Conservation (phyloP, 768 basidiomycete genomes). For the Agaricus bisporus region DNA sequence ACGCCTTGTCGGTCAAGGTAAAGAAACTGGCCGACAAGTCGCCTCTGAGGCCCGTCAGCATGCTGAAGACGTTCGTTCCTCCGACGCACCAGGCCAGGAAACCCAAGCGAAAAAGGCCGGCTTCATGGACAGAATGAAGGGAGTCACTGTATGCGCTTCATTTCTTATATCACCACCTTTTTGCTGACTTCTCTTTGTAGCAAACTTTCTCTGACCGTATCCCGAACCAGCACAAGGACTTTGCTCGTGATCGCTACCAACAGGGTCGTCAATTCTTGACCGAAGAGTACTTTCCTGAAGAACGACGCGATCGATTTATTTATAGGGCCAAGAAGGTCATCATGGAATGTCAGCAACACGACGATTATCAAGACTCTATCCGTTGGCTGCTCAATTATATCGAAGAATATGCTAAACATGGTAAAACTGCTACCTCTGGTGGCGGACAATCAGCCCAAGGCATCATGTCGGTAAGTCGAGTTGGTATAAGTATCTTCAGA, state of each 20-base stretch:
- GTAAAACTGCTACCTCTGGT: conserved; percentile 21
- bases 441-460: conserved; percentile 17
- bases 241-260: conserved; percentile 45
- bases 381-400: conserved; percentile 64
- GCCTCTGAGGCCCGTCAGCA: conserved; percentile 3
- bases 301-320: conserved; percentile 88
- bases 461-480: conserved; percentile 21
- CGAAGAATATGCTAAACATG: conserved; percentile 57
- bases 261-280: conserved; percentile 60
- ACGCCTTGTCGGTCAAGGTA: conserved; percentile 12
- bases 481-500: not conserved
- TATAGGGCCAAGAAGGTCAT: conserved; percentile 92
- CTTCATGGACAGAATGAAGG: conserved; percentile 29
- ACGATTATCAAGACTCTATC: conserved; percentile 80
- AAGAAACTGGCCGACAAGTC: conserved; percentile 11
- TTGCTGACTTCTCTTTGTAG: conserved; percentile 9
- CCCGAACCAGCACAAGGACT: conserved; percentile 64
- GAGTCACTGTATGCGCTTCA: conserved; percentile 15
- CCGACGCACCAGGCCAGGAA: conserved; percentile 9
- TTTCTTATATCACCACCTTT: not conserved
- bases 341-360: conserved; percentile 88
- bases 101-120: conserved; percentile 24
- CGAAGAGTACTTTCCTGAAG: conserved; percentile 87
- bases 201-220: conserved; percentile 41
- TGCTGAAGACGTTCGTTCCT: not conserved